Evolutionary conservation across 1,284 basidiomycete species (phyloP).

Genomic region (Microbotryum violaceum): DNA sequence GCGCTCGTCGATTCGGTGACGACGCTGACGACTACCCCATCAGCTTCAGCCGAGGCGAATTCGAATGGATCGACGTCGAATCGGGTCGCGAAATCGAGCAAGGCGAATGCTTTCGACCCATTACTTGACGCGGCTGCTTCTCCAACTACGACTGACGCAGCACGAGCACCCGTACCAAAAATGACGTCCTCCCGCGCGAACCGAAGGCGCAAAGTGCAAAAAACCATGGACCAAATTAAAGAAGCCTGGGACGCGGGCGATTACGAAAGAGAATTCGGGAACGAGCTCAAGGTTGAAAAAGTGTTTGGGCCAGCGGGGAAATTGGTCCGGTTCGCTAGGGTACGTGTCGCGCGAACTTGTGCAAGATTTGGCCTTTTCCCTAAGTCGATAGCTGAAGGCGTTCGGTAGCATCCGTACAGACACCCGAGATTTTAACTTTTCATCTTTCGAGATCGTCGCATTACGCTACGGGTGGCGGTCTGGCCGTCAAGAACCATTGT

Average conservation of each 20-base stretch:
- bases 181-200: constrained; percentile 57
- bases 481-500: constrained; percentile 68
- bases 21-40: background rate
- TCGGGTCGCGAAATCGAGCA: background rate
- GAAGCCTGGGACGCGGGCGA: constrained; percentile 61
- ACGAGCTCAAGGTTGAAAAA: constrained; percentile 54
- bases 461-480: constrained; percentile 53
- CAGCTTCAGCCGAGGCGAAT: background rate
- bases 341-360: constrained; percentile 44
- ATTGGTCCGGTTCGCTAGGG: constrained; percentile 76
- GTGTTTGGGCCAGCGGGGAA: constrained; percentile 66
- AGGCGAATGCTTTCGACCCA: constrained; percentile 5
- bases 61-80: background rate
- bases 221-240: constrained; percentile 54
- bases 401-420: constrained; percentile 45
- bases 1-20: background rate
- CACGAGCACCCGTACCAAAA: constrained; percentile 4
- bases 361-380: too few species aligned
- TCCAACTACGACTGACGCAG: constrained; percentile 45
- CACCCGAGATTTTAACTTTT: constrained; percentile 70
- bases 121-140: background rate
- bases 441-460: constrained; percentile 76
- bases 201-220: constrained; percentile 58
- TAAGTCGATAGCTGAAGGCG: background rate
- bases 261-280: constrained; percentile 66